Base-by-base conservation (phyloP, 495 filamentous ascomycete genomes). In the Neurospora cerealis region DNA sequence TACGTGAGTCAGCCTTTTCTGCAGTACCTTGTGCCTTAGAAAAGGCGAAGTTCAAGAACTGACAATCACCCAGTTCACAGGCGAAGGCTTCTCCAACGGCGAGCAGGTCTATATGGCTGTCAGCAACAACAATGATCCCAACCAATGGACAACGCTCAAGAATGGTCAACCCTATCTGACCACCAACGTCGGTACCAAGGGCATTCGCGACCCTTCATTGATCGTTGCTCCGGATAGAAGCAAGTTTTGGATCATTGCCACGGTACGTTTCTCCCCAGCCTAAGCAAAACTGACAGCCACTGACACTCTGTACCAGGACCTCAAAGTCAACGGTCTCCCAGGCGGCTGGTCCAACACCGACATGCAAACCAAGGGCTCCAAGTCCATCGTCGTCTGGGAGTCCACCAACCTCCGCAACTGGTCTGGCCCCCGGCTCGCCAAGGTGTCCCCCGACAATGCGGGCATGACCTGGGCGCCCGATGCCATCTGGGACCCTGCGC, bases 41-140 rank as follows among this genome's bases (percentile, higher is more conserved):
- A 24, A 36, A 19, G 24, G 44, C 44, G 10, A 13, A 28, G 28
- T 21, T 37, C 21, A 34, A 28, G 41, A 69, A 38, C 42, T 37
- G 21, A 38, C 37, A 15, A 72, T 10, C 34, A 15, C 44, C 24
- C 28, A 72, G 71, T 72, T 72, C 71, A 72, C 71, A 17, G 71
- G 71, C 71, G 71, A 72, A 37, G 42, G 71, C 34, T 17, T 19
- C 19, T 60, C 71, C 32, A 39, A 72, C n/a, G 71, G 71, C 71
- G 71, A 72, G 24, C 71, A 72, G 60, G 5, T 72, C 46, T 69
- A 69, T 60, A 66, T 66, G 71, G 71, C 71, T 24, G 17, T 72
- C 40, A 69, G 41, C 71, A 72, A 72, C 71, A 39, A 72, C 71
- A 72, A 72, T 60, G 40, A 66, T 38, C 71, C 71, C 40, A 72